Percentiles rank a stretch among this genome's conserved stretches.
Conservation (phyloP, 192 early-diverging fungal genomes). For the Piromyces sp. region DNA sequence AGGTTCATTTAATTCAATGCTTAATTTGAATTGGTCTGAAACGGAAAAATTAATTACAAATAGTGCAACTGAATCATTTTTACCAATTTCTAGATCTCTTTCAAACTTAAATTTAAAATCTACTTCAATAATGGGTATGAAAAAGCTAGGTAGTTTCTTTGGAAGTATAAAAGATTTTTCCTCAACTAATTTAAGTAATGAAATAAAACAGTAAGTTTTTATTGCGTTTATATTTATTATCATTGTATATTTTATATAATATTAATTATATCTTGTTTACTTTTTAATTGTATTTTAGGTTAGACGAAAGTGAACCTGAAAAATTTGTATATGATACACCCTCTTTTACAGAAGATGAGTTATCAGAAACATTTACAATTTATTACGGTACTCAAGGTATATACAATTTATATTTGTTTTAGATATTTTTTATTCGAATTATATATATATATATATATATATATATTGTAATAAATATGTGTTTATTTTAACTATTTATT, state of each 20-base stretch:
- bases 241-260: too few species aligned
- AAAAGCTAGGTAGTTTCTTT: neutral
- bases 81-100: neutral
- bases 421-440: too few species aligned
- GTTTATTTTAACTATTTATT: too few species aligned
- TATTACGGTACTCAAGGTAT: conserved; percentile 43
- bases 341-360: conserved; percentile 6
- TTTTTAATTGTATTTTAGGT: neutral
- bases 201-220: neutral
- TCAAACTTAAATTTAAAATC: conserved; percentile 2
- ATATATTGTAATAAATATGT: too few species aligned
- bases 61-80: neutral
- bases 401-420: neutral
- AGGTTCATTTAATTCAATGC: conserved; percentile 4
- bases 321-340: neutral
- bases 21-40: conserved; percentile 1
- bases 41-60: neutral
- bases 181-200: conserved; percentile 13
- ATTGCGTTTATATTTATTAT: too few species aligned
- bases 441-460: too few species aligned
- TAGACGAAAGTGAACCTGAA: neutral
- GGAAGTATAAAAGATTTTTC: conserved; percentile 18
- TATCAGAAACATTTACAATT: conserved; percentile 57
- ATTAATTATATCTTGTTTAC: neutral
- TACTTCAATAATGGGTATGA: conserved; percentile 1